Base-by-base conservation (phyloP, 2,329 filamentous ascomycete species). In the Colletotrichum somersetense region DNA sequence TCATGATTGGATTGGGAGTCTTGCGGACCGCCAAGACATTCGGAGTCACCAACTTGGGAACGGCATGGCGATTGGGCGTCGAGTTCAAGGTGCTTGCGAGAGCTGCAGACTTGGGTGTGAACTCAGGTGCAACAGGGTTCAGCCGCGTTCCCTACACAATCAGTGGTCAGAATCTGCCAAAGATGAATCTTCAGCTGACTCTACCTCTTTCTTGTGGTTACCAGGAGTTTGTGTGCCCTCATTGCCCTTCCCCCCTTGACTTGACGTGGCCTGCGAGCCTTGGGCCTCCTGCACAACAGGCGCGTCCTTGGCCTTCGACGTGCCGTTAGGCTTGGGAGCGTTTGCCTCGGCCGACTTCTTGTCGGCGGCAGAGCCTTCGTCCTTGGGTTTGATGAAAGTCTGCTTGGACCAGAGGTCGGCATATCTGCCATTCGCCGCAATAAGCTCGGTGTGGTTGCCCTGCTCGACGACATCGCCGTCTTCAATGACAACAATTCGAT, bases 341-440 rank as follows among this genome's bases (percentile, higher is more conserved):
- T 84, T 65, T 72, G 83, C 81, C 56, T 83, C 83, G n/a, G 52
- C 23, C 7, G 62, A n/a, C 38, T 66, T 57, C 42, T 71, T 56
- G 4, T 10, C 62, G 35, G 20, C 50, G 20, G 46, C 30, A 2
- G 48, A 18, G 5, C 66, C 67, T 7, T 70, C 62, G 44, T 86
- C 85, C 72, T 86, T 87, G 1, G 86, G 81, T 71, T 84, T 86
- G 52, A 87, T 79, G 75, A 89, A 89, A 23, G 88, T 83, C 76
- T 92, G 89, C 76, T 90, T 90, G 4, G 87, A 88, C 91, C 91
- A 93, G 42, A 93, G 80, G 64, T 89, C 87, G 33, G 87, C 86
- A 75, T 92, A 93, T 80, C 88, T 87, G 2, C 91, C 91, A 10
- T 86, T 83, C n/a, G 84, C 81, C 14, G 83, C 80, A 61, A 93